Evolutionary conservation across 768 basidiomycete species (phyloP), one percentile per base, ranked within the genome.

Genomic region (Strobilomyces echinocephalus): DNA sequence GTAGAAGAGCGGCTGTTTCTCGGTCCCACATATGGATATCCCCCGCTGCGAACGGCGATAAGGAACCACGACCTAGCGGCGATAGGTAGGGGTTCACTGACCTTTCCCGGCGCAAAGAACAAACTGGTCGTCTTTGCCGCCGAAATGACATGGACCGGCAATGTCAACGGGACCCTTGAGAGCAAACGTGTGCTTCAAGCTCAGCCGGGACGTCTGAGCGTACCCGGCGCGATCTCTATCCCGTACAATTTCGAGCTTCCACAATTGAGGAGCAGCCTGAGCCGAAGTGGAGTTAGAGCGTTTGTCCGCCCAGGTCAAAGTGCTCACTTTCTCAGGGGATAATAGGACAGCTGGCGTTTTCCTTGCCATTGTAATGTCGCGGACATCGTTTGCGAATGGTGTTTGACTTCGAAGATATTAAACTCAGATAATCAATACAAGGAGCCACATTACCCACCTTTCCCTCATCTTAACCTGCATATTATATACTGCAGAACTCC

Each of bases 21-120:
- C 83, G 81, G 62, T 92, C 90, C 90, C 90, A 92, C 12, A 91
- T 87, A 63, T 88, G 85, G 14, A 92, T 84, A 61, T 90, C 87
- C 5, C 90, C 90, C 55, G 80, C 89, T 90, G 55, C 34, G 18
- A 39, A 52, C n/a, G n/a, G 39, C 18, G 7, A 47, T 52, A 14
- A 56, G 52, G 34, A 38, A 52, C 5, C 38, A 9, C 5, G 18
- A 38, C 30, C 1, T n/a, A 35, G 16, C n/a, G n/a, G 21, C 11
- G 11, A 49, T 10, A 20, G 38, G 21, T 28, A 16, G 16, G 11
- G 31, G 2, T 24, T 31, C 16, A 61, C 69, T 36, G 46, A 82
- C 88, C 77, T 80, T 91, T 90, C 7, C 84, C 83, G 38, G 85
- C 84, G 61, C 88, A 87, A 6, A 91, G 73, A 11, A 92, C 83